Evolutionary conservation across 768 basidiomycete species (phyloP).

Genomic region (Termitomyces sp.): DNA sequence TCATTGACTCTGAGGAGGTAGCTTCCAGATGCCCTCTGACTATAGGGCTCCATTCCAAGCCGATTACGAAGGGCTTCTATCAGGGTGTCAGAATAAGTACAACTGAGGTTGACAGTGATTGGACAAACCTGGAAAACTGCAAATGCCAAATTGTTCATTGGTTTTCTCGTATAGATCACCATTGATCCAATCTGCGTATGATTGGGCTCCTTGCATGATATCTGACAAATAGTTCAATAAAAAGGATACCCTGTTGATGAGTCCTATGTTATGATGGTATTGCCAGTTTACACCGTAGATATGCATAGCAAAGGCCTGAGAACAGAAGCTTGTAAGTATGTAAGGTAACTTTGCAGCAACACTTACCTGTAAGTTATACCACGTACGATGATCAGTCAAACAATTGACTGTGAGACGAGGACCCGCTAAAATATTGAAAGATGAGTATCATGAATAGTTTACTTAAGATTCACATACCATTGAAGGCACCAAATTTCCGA

Average conservation of each 20-base stretch:
- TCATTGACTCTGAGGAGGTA: neutral
- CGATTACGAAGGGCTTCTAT: neutral
- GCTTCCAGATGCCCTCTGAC: neutral
- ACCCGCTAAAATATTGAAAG: constrained; percentile 7
- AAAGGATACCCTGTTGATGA: constrained; percentile 16
- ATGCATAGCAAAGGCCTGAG: constrained; percentile 18
- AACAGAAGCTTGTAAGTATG: no score
- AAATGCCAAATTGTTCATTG: constrained; percentile 17
- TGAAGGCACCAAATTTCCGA: constrained; percentile 17
- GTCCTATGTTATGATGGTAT: constrained; percentile 10
- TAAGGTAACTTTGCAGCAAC: no score
- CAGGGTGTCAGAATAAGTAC: constrained; percentile 10
- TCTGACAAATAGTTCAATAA: constrained; percentile 17
- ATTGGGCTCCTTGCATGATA: constrained; percentile 9
- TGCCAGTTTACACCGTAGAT: neutral
- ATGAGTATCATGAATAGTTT: neutral
- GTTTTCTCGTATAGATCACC: constrained; percentile 19
- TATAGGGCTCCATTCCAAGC: neutral
- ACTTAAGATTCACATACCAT: neutral
- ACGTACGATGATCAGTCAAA: constrained; percentile 19
- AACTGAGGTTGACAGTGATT: neutral
- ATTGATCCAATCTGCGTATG: constrained; percentile 21
- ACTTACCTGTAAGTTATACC: constrained; percentile 15
- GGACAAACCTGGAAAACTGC: constrained; percentile 17
- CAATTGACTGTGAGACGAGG: constrained; percentile 20